Evolutionary conservation across 495 filamentous ascomycete genomes (phyloP), one percentile per base, ranked within the genome.

Genomic region (Aspergillus saccharolyticus): DNA sequence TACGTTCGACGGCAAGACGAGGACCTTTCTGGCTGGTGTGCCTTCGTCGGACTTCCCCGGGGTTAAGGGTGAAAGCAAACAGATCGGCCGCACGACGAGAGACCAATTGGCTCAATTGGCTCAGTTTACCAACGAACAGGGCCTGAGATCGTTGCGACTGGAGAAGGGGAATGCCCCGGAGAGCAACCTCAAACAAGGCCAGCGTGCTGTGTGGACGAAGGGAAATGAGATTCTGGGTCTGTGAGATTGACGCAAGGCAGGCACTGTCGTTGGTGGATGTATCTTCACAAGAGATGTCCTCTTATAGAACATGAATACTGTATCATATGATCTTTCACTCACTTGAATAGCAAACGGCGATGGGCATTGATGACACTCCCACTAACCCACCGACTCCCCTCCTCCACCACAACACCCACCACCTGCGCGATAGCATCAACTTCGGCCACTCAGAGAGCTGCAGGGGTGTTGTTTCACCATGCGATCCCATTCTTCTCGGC

Each of bases 31-130:
- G 12, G 44, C 47, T 6, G 70, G 70, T 10, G 78, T 75, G 2
- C 84, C 87, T 0, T 81, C 80, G 0, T 86, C 88, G 2, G 89
- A 93, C 66, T 92, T 91, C 63, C 88, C 87, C 0, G 87, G 87
- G 16, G 67, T 64, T 9, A 30, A 57, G 22, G 70, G 72, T 9
- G 72, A 77, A 42, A 16, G 30, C 7, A 14, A 52, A 12, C 47
- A 51, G 19, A 12, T 42, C 12, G 54, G 30, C 14, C 44, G 54
- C 10, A 16, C 54, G 10, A 49, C 54, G n/a, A n/a, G n/a, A n/a
- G n/a, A n/a, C 5, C 28, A 46, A 20, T n/a, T n/a, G n/a, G 53
- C 9, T 1, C 17, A 43, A 5, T 39, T 53, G 2, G 12, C 33
- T 39, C 33, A 12, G 33, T 15, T 6, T 39, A 39, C 33, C 2